phyloP scores from a whole-genome alignment of 768 basidiomycete genomes.

The Pulveroboletus sp. region DNA sequence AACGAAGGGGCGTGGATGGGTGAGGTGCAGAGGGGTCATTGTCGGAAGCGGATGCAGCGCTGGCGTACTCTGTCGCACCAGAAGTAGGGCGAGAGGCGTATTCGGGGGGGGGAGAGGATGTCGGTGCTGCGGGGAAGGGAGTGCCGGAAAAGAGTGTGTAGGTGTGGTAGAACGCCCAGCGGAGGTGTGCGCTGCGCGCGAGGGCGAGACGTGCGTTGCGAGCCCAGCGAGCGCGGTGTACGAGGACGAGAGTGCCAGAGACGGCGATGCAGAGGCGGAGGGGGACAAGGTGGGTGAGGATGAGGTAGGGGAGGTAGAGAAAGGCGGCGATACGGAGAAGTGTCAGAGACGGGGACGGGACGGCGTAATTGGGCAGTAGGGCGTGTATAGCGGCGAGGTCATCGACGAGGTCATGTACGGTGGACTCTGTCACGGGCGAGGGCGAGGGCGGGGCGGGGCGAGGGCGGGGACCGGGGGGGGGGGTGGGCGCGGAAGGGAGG shows the following conservation, averaged over 20 bases:
- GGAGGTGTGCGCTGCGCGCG: slow-evolving; percentile 61
- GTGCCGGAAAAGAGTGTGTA: slow-evolving; percentile 52
- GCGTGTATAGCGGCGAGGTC: slow-evolving; percentile 64
- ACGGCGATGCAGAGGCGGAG: slow-evolving; percentile 58
- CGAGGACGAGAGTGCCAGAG: slow-evolving; percentile 52
- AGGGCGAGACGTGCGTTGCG: slow-evolving; percentile 49
- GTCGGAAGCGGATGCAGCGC: slow-evolving; percentile 10
- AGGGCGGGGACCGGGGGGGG: not conserved
- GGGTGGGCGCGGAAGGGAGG: slow-evolving; percentile 36
- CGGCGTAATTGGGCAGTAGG: slow-evolving; percentile 42
- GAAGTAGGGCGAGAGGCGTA: slow-evolving; percentile 25
- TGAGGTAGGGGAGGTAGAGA: slow-evolving; percentile 61
- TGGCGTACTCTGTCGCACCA: slow-evolving; percentile 15
- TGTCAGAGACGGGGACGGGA: slow-evolving; percentile 29
- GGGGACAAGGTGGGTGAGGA: slow-evolving; percentile 58
- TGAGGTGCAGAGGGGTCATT: slow-evolving; percentile 13
- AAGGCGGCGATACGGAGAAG: slow-evolving; percentile 55
- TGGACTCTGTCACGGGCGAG: slow-evolving; percentile 48
- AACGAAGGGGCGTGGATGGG: slow-evolving; percentile 45
- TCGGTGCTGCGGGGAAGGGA: slow-evolving; percentile 41
- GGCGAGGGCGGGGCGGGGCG: slow-evolving; percentile 36
- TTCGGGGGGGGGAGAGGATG: slow-evolving; percentile 29
- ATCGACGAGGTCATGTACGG: slow-evolving; percentile 50
- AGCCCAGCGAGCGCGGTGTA: slow-evolving; percentile 67
- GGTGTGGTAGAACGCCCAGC: slow-evolving; percentile 53